Base-by-base conservation (phyloP, 2,329 filamentous ascomycete genomes). In the Leptographium galeiforme region DNA sequence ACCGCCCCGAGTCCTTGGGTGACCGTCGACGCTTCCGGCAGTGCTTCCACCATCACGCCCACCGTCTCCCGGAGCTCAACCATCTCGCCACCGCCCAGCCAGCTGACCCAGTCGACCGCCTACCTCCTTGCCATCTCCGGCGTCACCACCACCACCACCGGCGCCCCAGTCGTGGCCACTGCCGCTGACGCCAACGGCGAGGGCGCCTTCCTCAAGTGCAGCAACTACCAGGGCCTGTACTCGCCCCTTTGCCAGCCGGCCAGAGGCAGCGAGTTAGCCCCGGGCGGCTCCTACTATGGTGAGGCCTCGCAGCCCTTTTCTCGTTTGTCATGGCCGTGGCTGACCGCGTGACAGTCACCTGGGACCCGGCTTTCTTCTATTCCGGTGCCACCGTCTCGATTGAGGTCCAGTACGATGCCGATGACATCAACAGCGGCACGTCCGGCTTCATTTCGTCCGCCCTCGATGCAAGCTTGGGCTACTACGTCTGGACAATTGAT, bases 221-320 rank as follows among this genome's bases (percentile, higher is more conserved):
- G 58, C 38, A 58, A 59, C 46, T 59, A 59, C 40, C 57, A 61
- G 32, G 62, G 62, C 14, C 14, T 14, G 6, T 59, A 61, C 25
- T 56, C 55, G 13, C 67, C 67, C 0, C 68, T 70, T 48, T 70
- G 67, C 53, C 60, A 60, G 48, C 67, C 67, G 1, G 55, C 55
- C 38, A 40, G 57, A 1, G 64, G 63, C n/a, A 63, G 59, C 46
- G 52, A 61, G 48, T 50, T 70, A 18, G 56, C 60, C 39, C 59
- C 62, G 3, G 65, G 63, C 0, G 53, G 53, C 12, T 64, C 65
- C 0, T 70, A 69, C 52, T 69, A 67, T 53, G 57, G 66, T 68
- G 48, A 53, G 62, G 7, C 16, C 8, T 40, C 19, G 16, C 25
- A 34, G 11, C 14, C 19, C 13, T 46, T 11, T 12, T 48, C 11